Evolutionary conservation across 768 basidiomycete genomes (phyloP).

Genomic region (Scleroderma citrinum): DNA sequence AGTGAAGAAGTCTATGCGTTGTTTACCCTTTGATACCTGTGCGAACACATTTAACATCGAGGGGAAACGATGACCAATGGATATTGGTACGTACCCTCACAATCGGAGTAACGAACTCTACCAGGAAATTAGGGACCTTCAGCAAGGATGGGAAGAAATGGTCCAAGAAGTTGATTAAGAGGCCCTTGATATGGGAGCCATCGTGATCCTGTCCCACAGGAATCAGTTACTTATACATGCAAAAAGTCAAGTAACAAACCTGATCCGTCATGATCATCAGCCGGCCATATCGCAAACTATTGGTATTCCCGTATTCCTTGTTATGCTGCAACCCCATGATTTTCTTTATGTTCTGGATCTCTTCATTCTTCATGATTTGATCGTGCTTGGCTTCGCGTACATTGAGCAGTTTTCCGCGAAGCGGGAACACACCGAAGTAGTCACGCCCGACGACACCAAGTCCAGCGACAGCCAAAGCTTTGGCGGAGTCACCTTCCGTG

Average conservation of each 20-base stretch:
- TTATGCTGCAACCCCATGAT: slow-evolving; percentile 95
- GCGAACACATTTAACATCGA: background rate
- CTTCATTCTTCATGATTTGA: slow-evolving; percentile 97
- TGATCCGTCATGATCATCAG: slow-evolving; percentile 99
- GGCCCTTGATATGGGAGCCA: slow-evolving; percentile 99
- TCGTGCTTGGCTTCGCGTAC: slow-evolving; percentile 96
- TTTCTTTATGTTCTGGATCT: slow-evolving; percentile 96
- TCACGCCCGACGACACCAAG: slow-evolving; percentile 93
- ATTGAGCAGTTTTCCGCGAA: slow-evolving; percentile 94
- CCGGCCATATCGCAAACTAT: slow-evolving; percentile 81
- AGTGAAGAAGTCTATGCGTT: slow-evolving; percentile 87
- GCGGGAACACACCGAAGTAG: slow-evolving; percentile 94
- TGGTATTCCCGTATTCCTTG: slow-evolving; percentile 70
- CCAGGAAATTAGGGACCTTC: slow-evolving; percentile 84
- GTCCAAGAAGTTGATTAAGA: slow-evolving; percentile 96
- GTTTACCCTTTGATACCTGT: slow-evolving; percentile 73
- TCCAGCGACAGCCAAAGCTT: slow-evolving; percentile 91
- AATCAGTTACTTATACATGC: background rate
- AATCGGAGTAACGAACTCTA: slow-evolving; percentile 98
- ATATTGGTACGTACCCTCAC: slow-evolving; percentile 55
- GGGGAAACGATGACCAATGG: slow-evolving; percentile 17
- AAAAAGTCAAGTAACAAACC: slow-evolving; percentile 39
- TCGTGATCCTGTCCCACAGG: slow-evolving; percentile 80
- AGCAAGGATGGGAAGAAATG: slow-evolving; percentile 95
- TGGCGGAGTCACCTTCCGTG: slow-evolving; percentile 99